These are phyloP conservation scores for Venturia oleaginea DNA, from an alignment of 2,329 filamentous ascomycete species.

Conservation along the genomic window DNA sequence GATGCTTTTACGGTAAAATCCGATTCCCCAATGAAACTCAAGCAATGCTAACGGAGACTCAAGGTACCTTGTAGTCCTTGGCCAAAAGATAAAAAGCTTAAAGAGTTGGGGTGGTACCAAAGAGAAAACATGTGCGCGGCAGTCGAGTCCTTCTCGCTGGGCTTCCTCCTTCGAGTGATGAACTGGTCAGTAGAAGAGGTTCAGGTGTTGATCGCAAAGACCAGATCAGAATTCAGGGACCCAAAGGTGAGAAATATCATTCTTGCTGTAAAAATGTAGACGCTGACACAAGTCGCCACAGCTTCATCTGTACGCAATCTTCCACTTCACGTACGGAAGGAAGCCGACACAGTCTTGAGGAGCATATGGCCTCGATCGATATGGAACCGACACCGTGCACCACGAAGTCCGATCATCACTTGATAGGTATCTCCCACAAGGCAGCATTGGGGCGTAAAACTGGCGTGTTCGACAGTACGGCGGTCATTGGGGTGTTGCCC, in stretches of 20 bases:
- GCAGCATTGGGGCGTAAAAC: no score
- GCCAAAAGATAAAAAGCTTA: slow-evolving; percentile 24
- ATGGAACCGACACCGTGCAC: no score
- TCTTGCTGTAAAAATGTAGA: no score
- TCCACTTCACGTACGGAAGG: slow-evolving; percentile 11
- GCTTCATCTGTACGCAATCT: not conserved
- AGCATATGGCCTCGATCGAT: no score
- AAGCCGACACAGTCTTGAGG: slow-evolving; percentile 3
- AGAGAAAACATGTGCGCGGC: not conserved
- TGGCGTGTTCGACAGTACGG: no score
- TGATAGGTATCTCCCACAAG: no score
- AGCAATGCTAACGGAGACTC: not conserved
- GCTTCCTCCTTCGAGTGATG: not conserved
- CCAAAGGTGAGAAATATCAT: no score
- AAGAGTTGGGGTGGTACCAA: slow-evolving; percentile 23
- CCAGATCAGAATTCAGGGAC: not conserved
- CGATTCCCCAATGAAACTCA: no score
- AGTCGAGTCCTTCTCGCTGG: slow-evolving; percentile 4
- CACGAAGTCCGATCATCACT: no score
- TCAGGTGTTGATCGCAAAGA: slow-evolving; percentile 10
- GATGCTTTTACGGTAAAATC: slow-evolving; percentile 15
- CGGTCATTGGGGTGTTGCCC: no score
- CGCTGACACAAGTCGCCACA: no score
- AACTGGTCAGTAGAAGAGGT: slow-evolving; percentile 7
- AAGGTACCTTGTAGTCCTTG: slow-evolving; percentile 29